phyloP scores from a whole-genome alignment of 1,284 basidiomycete species.

The Violaceomyces palustris region DNA sequence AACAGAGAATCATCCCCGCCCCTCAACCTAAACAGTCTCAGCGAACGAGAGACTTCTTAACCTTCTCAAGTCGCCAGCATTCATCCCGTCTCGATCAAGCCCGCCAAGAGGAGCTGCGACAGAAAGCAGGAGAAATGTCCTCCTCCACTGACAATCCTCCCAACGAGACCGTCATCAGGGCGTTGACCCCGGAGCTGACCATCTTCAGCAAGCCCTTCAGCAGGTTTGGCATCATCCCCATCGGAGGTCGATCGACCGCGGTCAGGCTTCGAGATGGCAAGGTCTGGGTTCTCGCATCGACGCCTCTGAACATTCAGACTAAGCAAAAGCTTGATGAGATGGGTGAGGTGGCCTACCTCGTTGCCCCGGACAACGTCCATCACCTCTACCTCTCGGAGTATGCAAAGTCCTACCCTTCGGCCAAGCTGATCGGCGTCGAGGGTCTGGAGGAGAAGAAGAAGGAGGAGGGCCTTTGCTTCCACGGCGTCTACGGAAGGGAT shows the following conservation, averaged over 20 bases:
- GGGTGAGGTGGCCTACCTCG: slow-evolving; percentile 63
- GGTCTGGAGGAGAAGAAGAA: slow-evolving; percentile 54
- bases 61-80: too few relatives aligned
- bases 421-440: slow-evolving; percentile 55
- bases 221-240: slow-evolving; percentile 49
- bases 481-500: slow-evolving; percentile 40
- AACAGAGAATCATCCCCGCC: too few relatives aligned
- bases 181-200: slow-evolving; percentile 31
- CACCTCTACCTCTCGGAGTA: slow-evolving; percentile 54
- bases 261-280: slow-evolving; percentile 60
- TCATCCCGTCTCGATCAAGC: not conserved
- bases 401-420: slow-evolving; percentile 29
- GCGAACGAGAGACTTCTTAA: too few relatives aligned
- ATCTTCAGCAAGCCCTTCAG: slow-evolving; percentile 52
- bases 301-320: slow-evolving; percentile 66
- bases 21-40: too few relatives aligned
- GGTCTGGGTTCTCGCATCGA: slow-evolving; percentile 81
- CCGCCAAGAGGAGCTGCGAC: not conserved
- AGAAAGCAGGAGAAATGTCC: too few relatives aligned
- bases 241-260: slow-evolving; percentile 61
- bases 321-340: slow-evolving; percentile 67
- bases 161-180: slow-evolving; percentile 11
- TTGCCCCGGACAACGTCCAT: slow-evolving; percentile 57
- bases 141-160: not conserved
- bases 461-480: slow-evolving; percentile 55